A percentile compares a stretch with the other conserved stretches of the same genome.
Evolutionary conservation across 441 rosid species (phyloP).

Genomic region (Erysimum cheiri): DNA sequence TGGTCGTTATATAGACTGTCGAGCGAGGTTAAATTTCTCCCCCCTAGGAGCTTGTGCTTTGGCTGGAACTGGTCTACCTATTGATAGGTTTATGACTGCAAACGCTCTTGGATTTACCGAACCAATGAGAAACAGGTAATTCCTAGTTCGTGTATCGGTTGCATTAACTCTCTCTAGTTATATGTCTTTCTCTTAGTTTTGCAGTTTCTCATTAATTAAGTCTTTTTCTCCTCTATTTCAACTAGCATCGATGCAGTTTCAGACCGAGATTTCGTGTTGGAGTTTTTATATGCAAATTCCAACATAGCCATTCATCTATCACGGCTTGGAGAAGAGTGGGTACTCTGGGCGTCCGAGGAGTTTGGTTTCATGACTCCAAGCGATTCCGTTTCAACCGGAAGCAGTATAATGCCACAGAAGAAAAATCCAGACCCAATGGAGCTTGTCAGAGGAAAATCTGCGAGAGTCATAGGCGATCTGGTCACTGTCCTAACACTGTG

Average conservation of each 20-base stretch:
- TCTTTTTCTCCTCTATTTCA: constrained; percentile 36
- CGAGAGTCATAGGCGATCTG: constrained; percentile 81
- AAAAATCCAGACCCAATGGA: constrained; percentile 99
- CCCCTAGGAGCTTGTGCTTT: constrained; percentile 97
- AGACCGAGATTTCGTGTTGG: constrained; percentile 87
- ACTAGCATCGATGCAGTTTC: constrained; percentile 94
- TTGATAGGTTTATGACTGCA: constrained; percentile 87
- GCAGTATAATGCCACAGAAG: constrained; percentile 99
- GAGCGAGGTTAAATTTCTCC: constrained; percentile 71
- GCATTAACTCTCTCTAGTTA: constrained; percentile 3
- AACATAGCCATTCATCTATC: constrained; percentile 86
- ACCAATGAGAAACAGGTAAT: constrained; percentile 94
- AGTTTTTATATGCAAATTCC: constrained; percentile 79
- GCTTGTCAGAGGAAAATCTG: constrained; percentile 95
- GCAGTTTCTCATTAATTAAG: not conserved
- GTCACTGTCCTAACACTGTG: constrained; percentile 86
- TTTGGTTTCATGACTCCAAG: constrained; percentile 89
- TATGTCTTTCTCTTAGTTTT: constrained; percentile 4
- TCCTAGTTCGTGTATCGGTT: not conserved
- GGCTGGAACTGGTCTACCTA: constrained; percentile 94
- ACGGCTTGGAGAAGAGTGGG: constrained; percentile 97
- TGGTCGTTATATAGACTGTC: constrained; percentile 78
- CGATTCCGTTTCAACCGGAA: constrained; percentile 92
- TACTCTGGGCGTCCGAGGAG: constrained; percentile 97
- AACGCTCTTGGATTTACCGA: constrained; percentile 74